Conservation (phyloP, 495 filamentous ascomycete genomes). For the Lepraria neglecta region DNA sequence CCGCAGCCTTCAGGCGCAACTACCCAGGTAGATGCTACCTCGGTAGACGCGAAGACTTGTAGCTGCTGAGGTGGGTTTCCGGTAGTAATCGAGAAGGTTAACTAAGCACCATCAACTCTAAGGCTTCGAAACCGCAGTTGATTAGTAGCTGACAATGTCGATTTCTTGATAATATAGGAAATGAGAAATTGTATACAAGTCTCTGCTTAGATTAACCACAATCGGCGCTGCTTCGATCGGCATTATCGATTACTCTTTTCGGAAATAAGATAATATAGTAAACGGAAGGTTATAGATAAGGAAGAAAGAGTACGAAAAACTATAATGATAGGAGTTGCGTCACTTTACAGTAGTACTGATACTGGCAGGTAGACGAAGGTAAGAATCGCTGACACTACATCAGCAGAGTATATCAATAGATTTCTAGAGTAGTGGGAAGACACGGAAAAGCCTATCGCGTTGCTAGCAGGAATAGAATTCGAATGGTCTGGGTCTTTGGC, state of each 20-base stretch:
- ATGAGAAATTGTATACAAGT: slow-evolving; percentile 24
- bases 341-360: not conserved
- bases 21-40: slow-evolving; percentile 39
- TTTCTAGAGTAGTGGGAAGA: too few species aligned
- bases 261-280: not conserved
- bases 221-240: slow-evolving; percentile 27
- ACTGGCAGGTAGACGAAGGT: not conserved
- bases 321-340: not conserved
- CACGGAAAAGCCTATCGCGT: too few species aligned
- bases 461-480: too few species aligned
- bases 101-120: slow-evolving; percentile 38
- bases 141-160: slow-evolving; percentile 18
- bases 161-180: not conserved
- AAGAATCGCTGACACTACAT: not conserved
- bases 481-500: too few species aligned
- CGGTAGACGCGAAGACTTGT: slow-evolving; percentile 36
- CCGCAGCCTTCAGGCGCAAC: slow-evolving; percentile 36
- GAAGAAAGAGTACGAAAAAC: not conserved
- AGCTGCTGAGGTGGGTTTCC: slow-evolving; percentile 36
- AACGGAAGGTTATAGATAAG: not conserved
- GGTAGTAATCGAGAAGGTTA: slow-evolving; percentile 32
- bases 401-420: too few species aligned
- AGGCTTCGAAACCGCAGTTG: slow-evolving; percentile 5
- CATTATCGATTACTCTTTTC: slow-evolving; percentile 17
- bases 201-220: slow-evolving; percentile 23